Percentiles rank a stretch among this genome's conserved stretches.
These are phyloP conservation scores for Monilinia fructigena DNA, from an alignment of 2,329 filamentous ascomycete species.

Conservation along the genomic window DNA sequence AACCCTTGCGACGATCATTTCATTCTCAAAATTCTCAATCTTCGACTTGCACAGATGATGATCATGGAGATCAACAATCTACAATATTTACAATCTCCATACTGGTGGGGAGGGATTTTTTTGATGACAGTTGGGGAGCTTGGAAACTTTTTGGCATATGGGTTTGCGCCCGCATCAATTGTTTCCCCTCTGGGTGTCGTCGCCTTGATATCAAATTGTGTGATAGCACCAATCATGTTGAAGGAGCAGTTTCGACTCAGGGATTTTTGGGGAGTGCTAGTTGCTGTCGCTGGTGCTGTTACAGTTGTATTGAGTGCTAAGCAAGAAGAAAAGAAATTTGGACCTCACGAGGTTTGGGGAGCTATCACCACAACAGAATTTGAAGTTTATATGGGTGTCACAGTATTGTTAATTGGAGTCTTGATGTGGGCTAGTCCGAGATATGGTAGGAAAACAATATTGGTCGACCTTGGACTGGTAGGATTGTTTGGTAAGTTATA, in stretches of 20 bases:
- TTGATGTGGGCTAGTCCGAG: slow-evolving; percentile 80
- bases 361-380: slow-evolving; percentile 88
- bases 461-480: slow-evolving; percentile 91
- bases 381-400: slow-evolving; percentile 83
- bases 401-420: slow-evolving; percentile 66
- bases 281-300: slow-evolving; percentile 84
- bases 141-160: slow-evolving; percentile 96
- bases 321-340: slow-evolving; percentile 83
- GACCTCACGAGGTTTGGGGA: slow-evolving; percentile 84
- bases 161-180: slow-evolving; percentile 95
- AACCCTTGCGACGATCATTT: slow-evolving; percentile 53
- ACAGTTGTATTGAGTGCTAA: slow-evolving; percentile 91
- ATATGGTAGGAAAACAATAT: slow-evolving; percentile 81
- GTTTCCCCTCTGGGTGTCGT: slow-evolving; percentile 97
- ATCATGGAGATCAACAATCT: slow-evolving; percentile 44
- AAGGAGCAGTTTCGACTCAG: slow-evolving; percentile 83
- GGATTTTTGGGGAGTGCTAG: slow-evolving; percentile 83
- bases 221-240: slow-evolving; percentile 91
- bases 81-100: slow-evolving; percentile 84
- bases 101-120: slow-evolving; percentile 94
- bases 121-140: slow-evolving; percentile 91
- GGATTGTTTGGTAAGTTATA: slow-evolving; percentile 76
- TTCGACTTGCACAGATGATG: slow-evolving; percentile 42
- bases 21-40: slow-evolving; percentile 46
- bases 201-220: slow-evolving; percentile 90